Conservation (phyloP, 2,329 filamentous ascomycete species). For the Diaporthe sp. region DNA sequence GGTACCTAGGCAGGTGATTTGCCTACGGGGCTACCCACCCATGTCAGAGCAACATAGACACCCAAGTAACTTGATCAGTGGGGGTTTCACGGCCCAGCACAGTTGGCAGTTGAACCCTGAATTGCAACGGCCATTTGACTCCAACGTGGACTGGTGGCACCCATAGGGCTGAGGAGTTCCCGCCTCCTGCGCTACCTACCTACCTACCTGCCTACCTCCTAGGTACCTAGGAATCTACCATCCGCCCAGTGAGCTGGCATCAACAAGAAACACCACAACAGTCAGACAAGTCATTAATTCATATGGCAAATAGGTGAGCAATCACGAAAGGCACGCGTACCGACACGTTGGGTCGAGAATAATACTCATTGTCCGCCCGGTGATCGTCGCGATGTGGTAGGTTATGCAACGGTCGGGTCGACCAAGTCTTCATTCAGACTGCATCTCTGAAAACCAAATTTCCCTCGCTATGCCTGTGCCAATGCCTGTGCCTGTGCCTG, state of each 20-base stretch:
- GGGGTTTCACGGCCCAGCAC: not conserved
- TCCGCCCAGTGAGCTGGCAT: not conserved
- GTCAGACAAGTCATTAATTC: not conserved
- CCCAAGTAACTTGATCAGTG: not conserved
- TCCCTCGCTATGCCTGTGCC: slow-evolving; percentile 35
- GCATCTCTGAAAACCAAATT: slow-evolving; percentile 12
- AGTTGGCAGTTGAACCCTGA: not conserved
- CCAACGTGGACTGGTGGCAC: not conserved
- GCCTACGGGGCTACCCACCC: not conserved
- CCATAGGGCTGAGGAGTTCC: slow-evolving; percentile 9
- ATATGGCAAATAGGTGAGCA: not conserved
- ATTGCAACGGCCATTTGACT: not conserved
- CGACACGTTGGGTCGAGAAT: not conserved
- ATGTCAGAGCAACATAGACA: not conserved
- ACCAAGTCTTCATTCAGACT: slow-evolving; percentile 32
- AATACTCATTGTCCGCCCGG: not conserved
- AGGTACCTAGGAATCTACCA: not conserved
- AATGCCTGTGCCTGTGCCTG: slow-evolving; percentile 27
- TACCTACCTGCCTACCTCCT: not conserved
- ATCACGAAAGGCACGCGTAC: not conserved
- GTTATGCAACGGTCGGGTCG: not conserved
- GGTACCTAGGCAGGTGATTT: too few relatives aligned
- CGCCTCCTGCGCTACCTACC: not conserved
- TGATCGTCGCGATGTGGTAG: not conserved
- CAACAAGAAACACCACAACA: not conserved